phyloP scores from a whole-genome alignment of 164 flowering plant species.

The Vitis vinifera region DNA sequence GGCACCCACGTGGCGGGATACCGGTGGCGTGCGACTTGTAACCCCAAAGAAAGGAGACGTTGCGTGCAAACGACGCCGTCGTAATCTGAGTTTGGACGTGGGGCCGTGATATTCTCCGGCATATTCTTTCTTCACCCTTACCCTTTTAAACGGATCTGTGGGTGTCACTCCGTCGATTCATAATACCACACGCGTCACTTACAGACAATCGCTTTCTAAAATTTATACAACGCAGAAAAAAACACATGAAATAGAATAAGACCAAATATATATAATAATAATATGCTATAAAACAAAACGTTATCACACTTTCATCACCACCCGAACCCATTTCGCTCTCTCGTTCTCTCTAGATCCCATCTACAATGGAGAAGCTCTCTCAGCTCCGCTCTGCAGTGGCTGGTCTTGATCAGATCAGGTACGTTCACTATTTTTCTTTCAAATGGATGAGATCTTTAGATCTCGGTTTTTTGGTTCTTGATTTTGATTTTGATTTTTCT shows the following conservation, averaged over 20 bases:
- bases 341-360: conserved; percentile 37
- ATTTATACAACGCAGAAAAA: no score
- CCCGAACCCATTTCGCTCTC: not conserved
- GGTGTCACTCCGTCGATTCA: not conserved
- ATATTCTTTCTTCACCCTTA: conserved; percentile 4
- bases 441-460: not conserved
- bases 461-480: not conserved
- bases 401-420: conserved; percentile 84
- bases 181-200: not conserved
- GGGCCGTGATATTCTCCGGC: conserved; percentile 17
- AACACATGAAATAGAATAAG: no score
- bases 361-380: conserved; percentile 51
- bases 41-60: no score
- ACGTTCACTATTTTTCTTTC: not conserved
- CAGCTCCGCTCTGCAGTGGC: conserved; percentile 64
- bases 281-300: no score
- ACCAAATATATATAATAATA: no score
- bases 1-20: no score
- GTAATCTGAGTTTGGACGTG: not conserved
- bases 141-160: not conserved
- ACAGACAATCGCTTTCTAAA: not conserved
- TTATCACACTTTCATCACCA: not conserved
- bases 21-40: no score
- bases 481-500: conserved; percentile 11
- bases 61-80: conserved; percentile 18